phyloP scores from a whole-genome alignment of 2,329 filamentous ascomycete genomes.

The Pseudogymnoascus sp. region DNA sequence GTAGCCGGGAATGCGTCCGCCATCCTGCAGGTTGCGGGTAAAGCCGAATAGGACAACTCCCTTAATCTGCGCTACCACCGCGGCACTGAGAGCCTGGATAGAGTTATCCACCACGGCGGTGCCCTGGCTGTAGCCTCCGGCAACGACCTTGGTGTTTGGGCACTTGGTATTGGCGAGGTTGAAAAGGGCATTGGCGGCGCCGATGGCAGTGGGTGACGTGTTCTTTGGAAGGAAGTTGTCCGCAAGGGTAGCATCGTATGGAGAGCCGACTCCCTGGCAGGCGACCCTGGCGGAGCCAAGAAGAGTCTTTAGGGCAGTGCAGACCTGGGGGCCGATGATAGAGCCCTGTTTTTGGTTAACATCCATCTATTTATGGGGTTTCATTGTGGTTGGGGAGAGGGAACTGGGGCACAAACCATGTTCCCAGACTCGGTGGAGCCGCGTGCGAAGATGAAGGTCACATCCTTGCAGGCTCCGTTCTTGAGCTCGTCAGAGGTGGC shows the following conservation, averaged over 20 bases:
- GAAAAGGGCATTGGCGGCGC: conserved; percentile 26
- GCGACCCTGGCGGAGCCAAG: conserved; percentile 19
- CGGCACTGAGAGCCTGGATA: conserved; percentile 26
- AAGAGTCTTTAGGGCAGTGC: conserved; percentile 20
- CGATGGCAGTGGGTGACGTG: conserved; percentile 11
- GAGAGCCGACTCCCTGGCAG: conserved; percentile 20
- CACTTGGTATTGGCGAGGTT: conserved; percentile 28
- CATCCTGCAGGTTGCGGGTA: conserved; percentile 32
- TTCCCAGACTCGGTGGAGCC: conserved; percentile 42
- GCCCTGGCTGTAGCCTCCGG: conserved; percentile 37
- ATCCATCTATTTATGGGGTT: neutral
- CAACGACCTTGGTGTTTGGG: conserved; percentile 32
- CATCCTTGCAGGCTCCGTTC: conserved; percentile 29
- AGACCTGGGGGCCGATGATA: conserved; percentile 27
- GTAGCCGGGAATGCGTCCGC: conserved; percentile 28
- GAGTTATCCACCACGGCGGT: conserved; percentile 37
- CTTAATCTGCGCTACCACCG: conserved; percentile 27
- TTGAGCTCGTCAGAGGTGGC: conserved; percentile 13
- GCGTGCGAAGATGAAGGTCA: conserved; percentile 42
- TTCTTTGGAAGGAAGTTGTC: conserved; percentile 17
- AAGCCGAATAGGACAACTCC: conserved; percentile 38
- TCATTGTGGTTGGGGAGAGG: too few relatives aligned
- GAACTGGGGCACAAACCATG: conserved; percentile 30
- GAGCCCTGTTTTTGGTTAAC: conserved; percentile 22
- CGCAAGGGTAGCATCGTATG: conserved; percentile 16